phyloP scores from a whole-genome alignment of 805 yeast genomes.

The Cyberlindnera meyerae region DNA sequence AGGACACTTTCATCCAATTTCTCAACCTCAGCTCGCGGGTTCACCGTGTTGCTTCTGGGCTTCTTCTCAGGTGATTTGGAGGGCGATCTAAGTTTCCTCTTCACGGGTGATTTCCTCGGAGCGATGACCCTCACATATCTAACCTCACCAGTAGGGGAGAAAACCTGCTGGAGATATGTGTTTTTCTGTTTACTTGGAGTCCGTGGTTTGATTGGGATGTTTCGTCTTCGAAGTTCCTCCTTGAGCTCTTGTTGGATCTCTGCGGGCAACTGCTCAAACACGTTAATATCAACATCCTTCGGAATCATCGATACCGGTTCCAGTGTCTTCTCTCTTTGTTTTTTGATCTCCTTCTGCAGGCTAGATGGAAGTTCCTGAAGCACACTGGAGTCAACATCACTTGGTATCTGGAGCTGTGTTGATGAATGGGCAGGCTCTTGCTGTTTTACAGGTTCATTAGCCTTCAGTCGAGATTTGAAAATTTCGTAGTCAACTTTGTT shows the following conservation, averaged over 20 bases:
- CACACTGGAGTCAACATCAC: constrained; percentile 26
- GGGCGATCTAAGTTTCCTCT: constrained; percentile 14
- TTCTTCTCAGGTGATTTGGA: constrained; percentile 11
- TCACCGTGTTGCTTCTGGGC: background rate
- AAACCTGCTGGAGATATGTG: constrained; percentile 22
- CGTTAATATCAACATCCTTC: constrained; percentile 54
- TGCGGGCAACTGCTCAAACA: constrained; percentile 58
- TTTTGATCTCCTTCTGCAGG: constrained; percentile 11
- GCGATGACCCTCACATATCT: constrained; percentile 17
- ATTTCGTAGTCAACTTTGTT: constrained; percentile 17
- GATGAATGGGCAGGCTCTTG: too few species aligned
- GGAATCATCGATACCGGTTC: constrained; percentile 22
- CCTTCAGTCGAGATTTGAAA: too few species aligned
- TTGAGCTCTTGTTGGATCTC: constrained; percentile 61
- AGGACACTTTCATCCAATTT: constrained; percentile 20
- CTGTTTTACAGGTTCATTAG: too few species aligned
- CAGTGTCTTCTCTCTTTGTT: constrained; percentile 14
- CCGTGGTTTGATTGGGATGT: constrained; percentile 20
- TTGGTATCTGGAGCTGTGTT: constrained; percentile 26
- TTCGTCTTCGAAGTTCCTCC: constrained; percentile 44
- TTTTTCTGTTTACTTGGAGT: constrained; percentile 20
- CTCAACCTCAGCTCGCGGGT: constrained; percentile 3
- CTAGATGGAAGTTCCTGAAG: constrained; percentile 24
- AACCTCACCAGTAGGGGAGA: constrained; percentile 10
- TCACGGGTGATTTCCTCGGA: constrained; percentile 15